Conservation (phyloP, 2,329 filamentous ascomycete genomes). For the Alternaria angustiovoidea region DNA sequence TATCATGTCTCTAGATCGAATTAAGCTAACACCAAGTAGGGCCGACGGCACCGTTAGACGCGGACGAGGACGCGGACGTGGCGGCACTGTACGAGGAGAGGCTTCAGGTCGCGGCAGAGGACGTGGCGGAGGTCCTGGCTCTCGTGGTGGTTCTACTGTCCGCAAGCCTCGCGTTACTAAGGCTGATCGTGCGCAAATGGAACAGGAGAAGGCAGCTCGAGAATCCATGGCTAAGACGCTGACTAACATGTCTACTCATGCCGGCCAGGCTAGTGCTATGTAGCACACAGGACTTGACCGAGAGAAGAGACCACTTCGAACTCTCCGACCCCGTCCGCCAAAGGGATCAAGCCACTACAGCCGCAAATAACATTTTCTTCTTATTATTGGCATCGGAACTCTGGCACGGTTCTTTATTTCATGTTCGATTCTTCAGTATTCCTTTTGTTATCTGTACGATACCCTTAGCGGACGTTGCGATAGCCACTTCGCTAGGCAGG, state of each 20-base stretch:
- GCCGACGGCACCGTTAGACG: constrained; percentile 78
- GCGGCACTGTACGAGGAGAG: constrained; percentile 56
- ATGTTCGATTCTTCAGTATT: constrained; percentile 13
- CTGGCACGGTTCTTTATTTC: background rate
- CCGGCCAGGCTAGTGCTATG: constrained; percentile 19
- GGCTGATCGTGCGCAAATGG: constrained; percentile 80
- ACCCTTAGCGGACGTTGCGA: constrained; percentile 14
- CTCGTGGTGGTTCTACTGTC: constrained; percentile 75
- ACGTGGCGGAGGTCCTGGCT: constrained; percentile 68
- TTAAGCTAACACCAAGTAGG: constrained; percentile 57
- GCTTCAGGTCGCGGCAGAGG: constrained; percentile 54
- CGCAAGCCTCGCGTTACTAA: constrained; percentile 88
- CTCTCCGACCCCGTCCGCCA: background rate
- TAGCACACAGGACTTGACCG: constrained; percentile 8
- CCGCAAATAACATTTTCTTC: background rate
- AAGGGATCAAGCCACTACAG: background rate
- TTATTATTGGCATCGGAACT: background rate
- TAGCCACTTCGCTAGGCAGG: constrained; percentile 11
- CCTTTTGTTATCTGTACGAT: constrained; percentile 28
- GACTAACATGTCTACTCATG: constrained; percentile 31
- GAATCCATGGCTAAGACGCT: constrained; percentile 60
- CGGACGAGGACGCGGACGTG: constrained; percentile 65
- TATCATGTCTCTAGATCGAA: background rate
- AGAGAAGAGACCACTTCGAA: background rate
- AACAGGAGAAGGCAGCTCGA: constrained; percentile 80